Evolutionary conservation across 805 yeast species (phyloP), one percentile per base, ranked within the genome.

Genomic region (Saturnispora hagleri): DNA sequence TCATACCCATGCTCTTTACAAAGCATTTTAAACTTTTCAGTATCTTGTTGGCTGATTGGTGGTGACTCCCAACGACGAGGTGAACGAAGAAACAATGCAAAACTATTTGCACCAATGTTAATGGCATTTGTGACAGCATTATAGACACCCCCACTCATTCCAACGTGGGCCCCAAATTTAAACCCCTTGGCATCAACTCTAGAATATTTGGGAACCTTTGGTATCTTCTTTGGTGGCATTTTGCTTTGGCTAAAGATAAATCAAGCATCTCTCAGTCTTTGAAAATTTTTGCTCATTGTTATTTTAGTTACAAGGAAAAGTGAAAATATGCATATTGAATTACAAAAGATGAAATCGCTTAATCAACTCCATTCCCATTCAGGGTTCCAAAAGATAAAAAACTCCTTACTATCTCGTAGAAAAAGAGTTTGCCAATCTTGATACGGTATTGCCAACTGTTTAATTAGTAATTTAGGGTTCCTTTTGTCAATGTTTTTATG

Each of bases 21-120:
- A 20, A 80, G 70, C 6, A 71, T 69, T 55, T 75, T 76, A 69
- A 93, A 93, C 55, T 80, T 77, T 3, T 63, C 66, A 10, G 84
- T 82, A 63, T 88, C 96, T 24, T 79, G 83, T 17, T 73, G 73
- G 13, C 82, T 74, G 55, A 82, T 77, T 54, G 80, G 84, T 18
- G 96, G 91, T 1, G 96, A 83, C 1, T 77, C 85, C 98, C 98
- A 93, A 63, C 85, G 79, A 55, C 95, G 77, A 33, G 97, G 97
- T 49, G 88, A 85, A 64, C 90, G 90, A 57, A 93, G 71, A 65
- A 93, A 93, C 59, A 93, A 69, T 0, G 97, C 98, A 73, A 93
- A 89, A 45, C 95, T 79, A 61, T 88, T 88, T 51, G 86, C 86
- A 0, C 81, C 83, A 40, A 75, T 67, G 47, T 72, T 69, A 69